Percentiles rank a stretch among this genome's conserved stretches.
phyloP scores from a whole-genome alignment of 768 basidiomycete genomes.

The Suillus decipiens region DNA sequence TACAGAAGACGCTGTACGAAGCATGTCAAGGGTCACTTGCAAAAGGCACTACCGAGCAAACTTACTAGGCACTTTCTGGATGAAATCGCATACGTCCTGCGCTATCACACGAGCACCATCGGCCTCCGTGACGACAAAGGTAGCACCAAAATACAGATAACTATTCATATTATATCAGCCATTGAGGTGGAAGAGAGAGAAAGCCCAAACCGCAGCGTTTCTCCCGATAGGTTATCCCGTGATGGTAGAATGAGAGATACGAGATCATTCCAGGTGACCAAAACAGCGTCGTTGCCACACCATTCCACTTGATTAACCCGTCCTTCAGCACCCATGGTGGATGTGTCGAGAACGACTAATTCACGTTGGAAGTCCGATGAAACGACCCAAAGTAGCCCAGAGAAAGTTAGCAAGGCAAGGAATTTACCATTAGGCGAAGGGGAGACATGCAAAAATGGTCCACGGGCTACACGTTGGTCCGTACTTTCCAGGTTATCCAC shows the following conservation, averaged over 20 bases:
- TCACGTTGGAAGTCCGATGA: conserved; percentile 89
- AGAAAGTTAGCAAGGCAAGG: conserved; percentile 76
- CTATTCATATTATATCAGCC: conserved; percentile 41
- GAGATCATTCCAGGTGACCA: conserved; percentile 78
- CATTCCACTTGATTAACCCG: conserved; percentile 77
- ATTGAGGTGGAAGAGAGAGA: not conserved
- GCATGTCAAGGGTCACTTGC: not conserved
- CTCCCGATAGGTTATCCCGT: conserved; percentile 49
- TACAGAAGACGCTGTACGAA: conserved; percentile 62
- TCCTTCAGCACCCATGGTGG: conserved; percentile 55
- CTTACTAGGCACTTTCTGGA: conserved; percentile 92
- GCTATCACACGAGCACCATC: conserved; percentile 89
- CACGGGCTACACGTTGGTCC: conserved; percentile 86
- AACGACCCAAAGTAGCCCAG: conserved; percentile 86
- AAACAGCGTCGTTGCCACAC: conserved; percentile 96
- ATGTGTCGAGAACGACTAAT: conserved; percentile 85
- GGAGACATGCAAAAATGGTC: conserved; percentile 85
- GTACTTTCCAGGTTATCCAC: conserved; percentile 88
- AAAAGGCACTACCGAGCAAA: conserved; percentile 2
- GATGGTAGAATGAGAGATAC: conserved; percentile 90
- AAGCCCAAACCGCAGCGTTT: conserved; percentile 64
- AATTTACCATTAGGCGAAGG: conserved; percentile 95
- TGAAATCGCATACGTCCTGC: conserved; percentile 78
- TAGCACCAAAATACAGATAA: conserved; percentile 76
- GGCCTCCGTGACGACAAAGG: conserved; percentile 79